Percentiles rank a stretch among this genome's conserved stretches.
Conservation (phyloP, 768 basidiomycete genomes). For the Saitozyma podzolica region DNA sequence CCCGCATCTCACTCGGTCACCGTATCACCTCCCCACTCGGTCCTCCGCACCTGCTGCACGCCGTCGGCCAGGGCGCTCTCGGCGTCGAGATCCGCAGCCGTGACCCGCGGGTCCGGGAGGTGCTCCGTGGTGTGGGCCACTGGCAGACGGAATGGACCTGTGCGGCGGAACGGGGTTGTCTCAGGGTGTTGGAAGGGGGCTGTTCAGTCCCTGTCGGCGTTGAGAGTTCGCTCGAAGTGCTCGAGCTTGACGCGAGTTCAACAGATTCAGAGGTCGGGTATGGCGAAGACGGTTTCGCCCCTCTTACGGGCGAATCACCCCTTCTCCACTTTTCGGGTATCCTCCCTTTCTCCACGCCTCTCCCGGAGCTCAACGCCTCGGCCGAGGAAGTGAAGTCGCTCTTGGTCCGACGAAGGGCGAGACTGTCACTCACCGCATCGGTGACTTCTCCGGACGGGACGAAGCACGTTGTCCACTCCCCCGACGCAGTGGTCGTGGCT, state of each 20-base stretch:
- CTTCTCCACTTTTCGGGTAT: slow-evolving; percentile 38
- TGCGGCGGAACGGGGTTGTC: slow-evolving; percentile 79
- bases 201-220: slow-evolving; percentile 96
- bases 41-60: slow-evolving; percentile 71
- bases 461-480: slow-evolving; percentile 67
- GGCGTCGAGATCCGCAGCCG: slow-evolving; percentile 73
- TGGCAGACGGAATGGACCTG: slow-evolving; percentile 74
- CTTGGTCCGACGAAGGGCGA: slow-evolving; percentile 29
- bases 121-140: slow-evolving; percentile 72
- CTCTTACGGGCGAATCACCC: slow-evolving; percentile 25
- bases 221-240: slow-evolving; percentile 56
- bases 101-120: slow-evolving; percentile 62
- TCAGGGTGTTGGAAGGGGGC: slow-evolving; percentile 90
- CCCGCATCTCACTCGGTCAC: slow-evolving; percentile 65
- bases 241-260: slow-evolving; percentile 18
- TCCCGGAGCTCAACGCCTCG: slow-evolving; percentile 8
- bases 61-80: slow-evolving; percentile 93
- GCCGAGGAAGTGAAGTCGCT: slow-evolving; percentile 12
- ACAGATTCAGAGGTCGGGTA: slow-evolving; percentile 35
- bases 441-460: slow-evolving; percentile 80
- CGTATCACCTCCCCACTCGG: slow-evolving; percentile 73
- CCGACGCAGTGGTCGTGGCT: slow-evolving; percentile 59
- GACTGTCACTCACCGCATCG: slow-evolving; percentile 70
- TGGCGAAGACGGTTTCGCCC: slow-evolving; percentile 18
- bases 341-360: neutral